Base-by-base conservation (phyloP, 2,329 filamentous ascomycete genomes). In the Beauveria brongniartii region DNA sequence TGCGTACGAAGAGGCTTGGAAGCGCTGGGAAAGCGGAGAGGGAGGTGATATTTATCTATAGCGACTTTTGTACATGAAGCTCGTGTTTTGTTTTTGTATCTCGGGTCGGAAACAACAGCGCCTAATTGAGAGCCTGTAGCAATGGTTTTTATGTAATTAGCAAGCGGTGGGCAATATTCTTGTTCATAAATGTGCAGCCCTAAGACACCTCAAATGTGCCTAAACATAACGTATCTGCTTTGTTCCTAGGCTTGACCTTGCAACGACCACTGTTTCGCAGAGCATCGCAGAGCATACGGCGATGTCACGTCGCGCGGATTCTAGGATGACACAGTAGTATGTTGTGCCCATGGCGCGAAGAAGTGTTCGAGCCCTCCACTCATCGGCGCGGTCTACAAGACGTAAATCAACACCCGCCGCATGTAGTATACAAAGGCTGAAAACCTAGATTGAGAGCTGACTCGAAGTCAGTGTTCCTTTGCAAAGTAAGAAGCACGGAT, bases 31-130 rank as follows among this genome's bases (percentile, higher is more conserved):
- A 44, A 80, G 78, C 46, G 92, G 91, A 14, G 84, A 91, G 73
- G 87, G 90, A n/a, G 92, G 93, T 9, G 94, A 99, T 78, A 96
- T 99, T 66, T 94, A 91, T 80, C 80, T 99, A 48, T 81, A 63
- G 69, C 30, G 30, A 44, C 3, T 30, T n/a, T 43, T 43, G 1
- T 51, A 22, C 18, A 51, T 9, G 8, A 26, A 41, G n/a, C 24
- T 34, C 20, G 7, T 43, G 24, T 22, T 30, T 28, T 20, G 14
- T 34, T 56, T 8, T 16, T 40, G 10, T 34, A 37, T 18, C 24
- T 24, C 14, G 9, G 14, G 28, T 34, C 30, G 14, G 14, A 12
- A 14, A 37, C 14, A 16, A 37, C 34, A 37, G 34, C 34, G 20
- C 18, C 20, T 41, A 28, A 16, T 14, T 34, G 10, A 5, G n/a